Base-by-base conservation (phyloP, 140 eudicot genomes). In the Senecio squalidus region DNA sequence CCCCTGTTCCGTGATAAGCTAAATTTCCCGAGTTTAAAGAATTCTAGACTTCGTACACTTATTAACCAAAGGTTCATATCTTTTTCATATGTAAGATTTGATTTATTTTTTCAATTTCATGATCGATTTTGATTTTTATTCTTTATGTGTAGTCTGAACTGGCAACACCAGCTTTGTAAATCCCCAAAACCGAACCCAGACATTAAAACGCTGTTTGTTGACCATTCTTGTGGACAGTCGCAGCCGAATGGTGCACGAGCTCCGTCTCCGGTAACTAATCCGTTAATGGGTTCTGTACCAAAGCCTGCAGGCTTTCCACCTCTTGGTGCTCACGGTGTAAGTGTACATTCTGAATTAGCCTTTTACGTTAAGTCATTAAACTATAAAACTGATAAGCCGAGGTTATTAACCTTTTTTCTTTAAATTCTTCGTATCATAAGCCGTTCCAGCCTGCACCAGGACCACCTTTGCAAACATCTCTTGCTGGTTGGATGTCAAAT, bases 141-240 rank as follows among this genome's bases (percentile, higher is more conserved):
- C 16, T 34, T 36, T 18, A 36, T 14, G 54, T 68, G 77, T 74
- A 89, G 97, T 74, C 68, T 89, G 79, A 89, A 89, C 40, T 89
- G 97, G 97, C 97, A 89, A 75, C 97, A 89, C 73, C 97, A 82
- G 72, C 95, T 89, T 55, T 89, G 97, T 77, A 85, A 85, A 69
- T 82, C 52, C 67, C 97, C 95, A 6, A 82, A 73, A 75, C 83
- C 97, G 41, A 85, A 89, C 64, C 97, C 97, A 8, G 97, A 89
- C 50, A 89, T 89, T 39, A 85, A 89, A 71, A 89, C 97, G 29
- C 78, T 89, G 26, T 89, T 89, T 69, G 78, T 89, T 53, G 97
- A 89, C 61, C 97, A 89, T 74, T 75, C 97, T 58, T 89, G 97
- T 49, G 95, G 91, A 48, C 95, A 69, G 55, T 81, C 92, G 33